phyloP scores from a whole-genome alignment of 2,329 filamentous ascomycete species.

The Xylaria sp. region DNA sequence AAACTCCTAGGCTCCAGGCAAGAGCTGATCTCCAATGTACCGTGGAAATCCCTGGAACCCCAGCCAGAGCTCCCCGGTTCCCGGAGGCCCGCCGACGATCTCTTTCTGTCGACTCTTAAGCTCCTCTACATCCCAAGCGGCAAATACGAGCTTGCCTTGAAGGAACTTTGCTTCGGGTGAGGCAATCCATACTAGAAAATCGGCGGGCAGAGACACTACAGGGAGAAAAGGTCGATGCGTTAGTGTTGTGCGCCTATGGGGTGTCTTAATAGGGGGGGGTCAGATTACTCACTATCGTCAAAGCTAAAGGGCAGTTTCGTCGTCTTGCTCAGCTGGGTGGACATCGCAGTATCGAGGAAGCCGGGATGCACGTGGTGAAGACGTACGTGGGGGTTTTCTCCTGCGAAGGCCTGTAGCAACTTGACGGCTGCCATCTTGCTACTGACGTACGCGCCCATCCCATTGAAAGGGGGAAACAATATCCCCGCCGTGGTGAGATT shows the following conservation, averaged over 20 bases:
- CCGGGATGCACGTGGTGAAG: conserved; percentile 57
- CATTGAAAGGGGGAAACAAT: conserved; percentile 41
- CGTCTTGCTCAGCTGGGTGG: conserved; percentile 21
- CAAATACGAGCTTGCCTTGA: conserved; percentile 27
- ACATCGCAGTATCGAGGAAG: conserved; percentile 44
- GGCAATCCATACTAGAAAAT: conserved; percentile 32
- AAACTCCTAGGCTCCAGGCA: conserved; percentile 2
- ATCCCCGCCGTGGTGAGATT: conserved; percentile 44
- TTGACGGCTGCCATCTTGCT: conserved; percentile 55
- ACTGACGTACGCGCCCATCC: conserved; percentile 52
- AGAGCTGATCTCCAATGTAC: conserved; percentile 23
- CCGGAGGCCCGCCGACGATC: conserved; percentile 27
- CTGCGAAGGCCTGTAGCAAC: conserved; percentile 53
- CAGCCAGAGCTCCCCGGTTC: conserved; percentile 29
- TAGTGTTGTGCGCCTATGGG: background rate
- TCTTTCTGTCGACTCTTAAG: conserved; percentile 28
- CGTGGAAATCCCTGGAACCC: conserved; percentile 28
- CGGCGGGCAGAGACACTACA: conserved; percentile 24
- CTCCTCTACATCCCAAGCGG: conserved; percentile 32
- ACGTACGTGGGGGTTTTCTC: conserved; percentile 53
- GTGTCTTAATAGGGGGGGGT: background rate
- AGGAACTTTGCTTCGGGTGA: conserved; percentile 31
- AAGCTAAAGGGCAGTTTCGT: conserved; percentile 30
- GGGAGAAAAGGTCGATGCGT: background rate
- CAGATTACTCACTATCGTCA: conserved; percentile 35